Base-by-base conservation (phyloP, 805 yeast species). In the Wickerhamomyces rabaulensis region DNA sequence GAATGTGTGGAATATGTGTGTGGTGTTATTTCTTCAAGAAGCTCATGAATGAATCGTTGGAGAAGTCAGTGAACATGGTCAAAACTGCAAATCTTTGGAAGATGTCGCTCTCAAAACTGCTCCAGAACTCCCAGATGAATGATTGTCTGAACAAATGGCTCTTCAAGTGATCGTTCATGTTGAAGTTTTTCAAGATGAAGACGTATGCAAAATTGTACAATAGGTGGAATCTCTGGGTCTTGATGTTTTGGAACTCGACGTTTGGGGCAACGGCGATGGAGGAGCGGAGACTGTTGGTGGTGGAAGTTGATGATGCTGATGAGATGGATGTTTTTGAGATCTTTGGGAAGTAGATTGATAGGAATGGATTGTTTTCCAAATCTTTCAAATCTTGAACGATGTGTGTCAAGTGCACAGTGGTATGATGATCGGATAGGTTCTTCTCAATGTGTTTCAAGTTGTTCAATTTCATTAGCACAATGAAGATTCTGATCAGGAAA, bases 311-410 rank as follows among this genome's bases (percentile, higher is more conserved):
- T n/a, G 44, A 39, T 3, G 48, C 43, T 15, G 42, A 41, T 35
- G 48, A 35, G 19, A 27, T 38, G 27, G 49, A 49, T 17, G 26
- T 23, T 10, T 33, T 25, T 42, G 48, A 39, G 9, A 44, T 37
- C 7, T 41, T 52, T 36, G 59, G 59, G 20, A 48, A 43, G 22
- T 43, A 53, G 16, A 52, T 43, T 9, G 48, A 23, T 15, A 52
- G 17, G 39, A 56, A 55, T 21, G 49, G 50, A 33, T 56, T 58
- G 42, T 45, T 37, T 36, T 58, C 60, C 22, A 58, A 43, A 9
- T 44, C 39, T 31, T 56, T 56, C 26, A 58, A 16, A 9, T 53
- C 52, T 6, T 41, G 31, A 15, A 52, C 26, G 12, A 49, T 43
- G 9, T 31, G 36, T 15, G 19, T 16, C 15, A 31, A 17, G 8